Base-by-base conservation (phyloP, 2,329 filamentous ascomycete species). In the Hymenotorrendiella dingleyae region DNA sequence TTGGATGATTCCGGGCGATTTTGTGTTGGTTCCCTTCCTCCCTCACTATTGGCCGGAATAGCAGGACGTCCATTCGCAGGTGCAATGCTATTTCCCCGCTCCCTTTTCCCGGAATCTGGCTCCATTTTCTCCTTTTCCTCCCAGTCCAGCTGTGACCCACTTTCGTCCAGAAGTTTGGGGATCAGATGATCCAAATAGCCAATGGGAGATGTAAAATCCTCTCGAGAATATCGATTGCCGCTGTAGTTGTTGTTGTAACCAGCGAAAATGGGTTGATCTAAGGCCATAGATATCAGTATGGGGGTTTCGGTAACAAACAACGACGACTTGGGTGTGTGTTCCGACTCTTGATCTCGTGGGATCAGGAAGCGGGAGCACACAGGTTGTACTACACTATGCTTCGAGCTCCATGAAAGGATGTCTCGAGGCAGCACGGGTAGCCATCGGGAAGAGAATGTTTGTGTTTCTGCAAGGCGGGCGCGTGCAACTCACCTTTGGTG, bases 371-470 rank as follows among this genome's bases (percentile, higher is more conserved):
- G 49, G 53, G 33, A 43, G 32, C 43, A 17, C 19, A 42, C 48
- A 52, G 33, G 24, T 46, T 43, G 51, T 54, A 44, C 40, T 17
- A 53, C 54, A 17, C 30, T 36, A 39, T 44, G 21, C 39, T 54
- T 54, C 53, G 51, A 50, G 46, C 28, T 16, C 48, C 36, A 32
- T 40, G 45, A 43, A 43, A 42, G 36, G 38, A 45, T 50, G 52
- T 52, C 48, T 55, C 54, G 54, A 55, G 54, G 52, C 34, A 42
- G 20, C 22, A 41, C 53, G 53, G 47, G 35, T 48, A 45, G 43
- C 24, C 22, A 42, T 43, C 40, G 29, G 22, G 7, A 28, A 26
- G 48, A 48, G 50, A 39, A 36, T 52, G 52, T 54, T 53, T 54
- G 48, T 52, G 45, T 34, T 46, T 42, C 47, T 53, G 47, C 47